These are phyloP conservation scores for Rhodotorula sphaerocarpa DNA, from an alignment of 768 basidiomycete species.

Conservation along the genomic window DNA sequence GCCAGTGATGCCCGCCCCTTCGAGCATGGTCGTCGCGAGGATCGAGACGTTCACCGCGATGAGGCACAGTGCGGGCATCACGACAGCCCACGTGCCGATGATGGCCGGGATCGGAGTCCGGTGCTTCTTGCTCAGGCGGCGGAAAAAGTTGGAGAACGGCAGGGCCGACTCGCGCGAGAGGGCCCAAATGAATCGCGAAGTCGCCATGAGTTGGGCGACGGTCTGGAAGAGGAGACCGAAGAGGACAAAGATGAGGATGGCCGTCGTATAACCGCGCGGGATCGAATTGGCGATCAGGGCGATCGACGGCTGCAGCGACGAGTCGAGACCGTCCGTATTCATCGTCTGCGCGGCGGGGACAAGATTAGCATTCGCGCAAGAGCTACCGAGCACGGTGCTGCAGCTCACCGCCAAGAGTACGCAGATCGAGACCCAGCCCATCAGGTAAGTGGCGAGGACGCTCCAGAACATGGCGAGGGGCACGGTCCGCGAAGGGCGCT, in stretches of 20 bases:
- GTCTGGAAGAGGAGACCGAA: constrained; percentile 42
- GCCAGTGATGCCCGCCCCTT: constrained; percentile 42
- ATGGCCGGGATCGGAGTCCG: constrained; percentile 43
- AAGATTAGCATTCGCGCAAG: constrained; percentile 1
- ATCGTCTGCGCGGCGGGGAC: background rate
- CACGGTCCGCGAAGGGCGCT: constrained; percentile 44
- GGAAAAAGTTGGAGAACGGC: constrained; percentile 43
- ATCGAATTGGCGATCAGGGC: constrained; percentile 42
- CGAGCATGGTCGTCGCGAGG: constrained; percentile 42
- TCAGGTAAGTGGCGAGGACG: constrained; percentile 38
- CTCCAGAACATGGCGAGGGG: constrained; percentile 44
- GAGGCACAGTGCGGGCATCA: constrained; percentile 41
- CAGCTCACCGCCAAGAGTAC: constrained; percentile 40
- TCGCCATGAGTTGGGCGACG: constrained; percentile 40
- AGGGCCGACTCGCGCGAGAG: constrained; percentile 46
- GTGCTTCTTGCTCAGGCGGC: constrained; percentile 37
- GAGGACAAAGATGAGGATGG: constrained; percentile 38
- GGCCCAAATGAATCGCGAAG: constrained; percentile 46
- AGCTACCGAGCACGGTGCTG: constrained; percentile 13
- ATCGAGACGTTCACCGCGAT: constrained; percentile 39
- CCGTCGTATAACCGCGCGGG: constrained; percentile 38
- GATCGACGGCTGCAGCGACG: constrained; percentile 38
- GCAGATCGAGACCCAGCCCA: constrained; percentile 45
- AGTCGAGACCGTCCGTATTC: constrained; percentile 16
- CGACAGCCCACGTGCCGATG: constrained; percentile 42